A percentile compares a stretch with the other conserved stretches of the same genome.
These are phyloP conservation scores for Dryas integrifolia DNA, from an alignment of 331 rosid species.

Conservation along the genomic window DNA sequence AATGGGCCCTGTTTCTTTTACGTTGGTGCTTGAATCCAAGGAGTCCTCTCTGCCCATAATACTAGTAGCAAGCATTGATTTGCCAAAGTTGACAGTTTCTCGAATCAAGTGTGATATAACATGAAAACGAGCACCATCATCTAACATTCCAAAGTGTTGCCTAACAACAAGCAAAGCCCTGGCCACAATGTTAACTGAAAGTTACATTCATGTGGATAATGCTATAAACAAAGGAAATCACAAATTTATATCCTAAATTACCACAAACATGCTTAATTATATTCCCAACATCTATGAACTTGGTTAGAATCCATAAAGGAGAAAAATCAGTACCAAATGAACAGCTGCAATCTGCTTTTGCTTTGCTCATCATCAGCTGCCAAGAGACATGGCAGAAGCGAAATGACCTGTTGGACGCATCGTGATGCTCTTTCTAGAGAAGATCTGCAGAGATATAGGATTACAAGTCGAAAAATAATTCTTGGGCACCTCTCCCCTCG, in stretches of 20 bases:
- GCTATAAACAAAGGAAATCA: neutral
- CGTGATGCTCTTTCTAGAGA: slow-evolving; percentile 84
- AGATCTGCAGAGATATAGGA: slow-evolving; percentile 80
- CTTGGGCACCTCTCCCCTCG: slow-evolving; percentile 92
- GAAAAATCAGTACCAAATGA: slow-evolving; percentile 70
- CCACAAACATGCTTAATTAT: slow-evolving; percentile 1
- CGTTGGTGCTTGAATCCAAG: slow-evolving; percentile 41
- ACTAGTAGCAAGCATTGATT: slow-evolving; percentile 84
- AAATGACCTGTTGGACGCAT: slow-evolving; percentile 75
- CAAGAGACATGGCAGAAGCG: slow-evolving; percentile 81
- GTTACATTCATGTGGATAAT: slow-evolving; percentile 32
- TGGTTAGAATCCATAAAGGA: slow-evolving; percentile 22
- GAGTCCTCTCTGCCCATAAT: slow-evolving; percentile 65
- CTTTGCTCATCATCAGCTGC: slow-evolving; percentile 92
- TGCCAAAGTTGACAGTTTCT: slow-evolving; percentile 81
- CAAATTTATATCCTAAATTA: neutral
- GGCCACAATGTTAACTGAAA: slow-evolving; percentile 37
- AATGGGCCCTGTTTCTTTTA: slow-evolving; percentile 68
- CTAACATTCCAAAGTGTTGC: slow-evolving; percentile 74
- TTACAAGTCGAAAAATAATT: slow-evolving; percentile 78
- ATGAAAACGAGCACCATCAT: slow-evolving; percentile 91
- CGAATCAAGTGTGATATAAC: slow-evolving; percentile 87
- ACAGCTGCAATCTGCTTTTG: slow-evolving; percentile 85
- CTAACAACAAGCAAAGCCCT: slow-evolving; percentile 91
- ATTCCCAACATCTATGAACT: slow-evolving; percentile 13